Evolutionary conservation across 164 flowering plant species (phyloP).

Genomic region (Tetrastigma voinierianum): DNA sequence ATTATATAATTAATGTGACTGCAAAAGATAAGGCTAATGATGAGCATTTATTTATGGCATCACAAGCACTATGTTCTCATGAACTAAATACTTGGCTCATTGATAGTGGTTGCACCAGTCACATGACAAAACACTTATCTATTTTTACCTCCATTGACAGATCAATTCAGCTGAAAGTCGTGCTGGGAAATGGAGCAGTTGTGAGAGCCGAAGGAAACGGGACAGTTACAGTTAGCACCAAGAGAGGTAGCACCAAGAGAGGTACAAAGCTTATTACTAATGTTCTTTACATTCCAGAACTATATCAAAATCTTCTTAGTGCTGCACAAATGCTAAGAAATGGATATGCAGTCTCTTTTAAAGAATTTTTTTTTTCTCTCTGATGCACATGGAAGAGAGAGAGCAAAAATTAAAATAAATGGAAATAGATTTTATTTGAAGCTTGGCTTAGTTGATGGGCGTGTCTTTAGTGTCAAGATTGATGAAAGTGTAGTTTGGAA

Average conservation of each 20-base stretch:
- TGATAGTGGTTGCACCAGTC: too few relatives aligned
- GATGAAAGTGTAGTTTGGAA: too few relatives aligned
- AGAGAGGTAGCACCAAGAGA: too few relatives aligned
- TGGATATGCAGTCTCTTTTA: neutral
- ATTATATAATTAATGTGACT: too few relatives aligned
- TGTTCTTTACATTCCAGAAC: too few relatives aligned
- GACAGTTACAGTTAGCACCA: neutral
- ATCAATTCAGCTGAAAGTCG: too few relatives aligned
- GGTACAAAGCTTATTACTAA: neutral
- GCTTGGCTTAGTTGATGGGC: neutral
- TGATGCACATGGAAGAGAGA: neutral
- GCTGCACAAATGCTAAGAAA: neutral
- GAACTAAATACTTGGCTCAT: too few relatives aligned
- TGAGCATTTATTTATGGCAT: too few relatives aligned
- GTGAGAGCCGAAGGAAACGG: neutral
- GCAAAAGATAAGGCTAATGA: neutral
- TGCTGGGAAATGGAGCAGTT: neutral
- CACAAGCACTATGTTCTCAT: too few relatives aligned
- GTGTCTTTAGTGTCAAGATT: neutral
- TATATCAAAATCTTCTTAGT: neutral
- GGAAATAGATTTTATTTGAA: neutral
- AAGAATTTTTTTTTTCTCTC: neutral
- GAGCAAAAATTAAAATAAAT: neutral
- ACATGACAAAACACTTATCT: too few relatives aligned
- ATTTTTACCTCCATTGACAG: too few relatives aligned